A percentile compares a stretch with the other conserved stretches of the same genome.
phyloP scores from a whole-genome alignment of 2,329 filamentous ascomycete species.

The Pseudogymnoascus sp. region DNA sequence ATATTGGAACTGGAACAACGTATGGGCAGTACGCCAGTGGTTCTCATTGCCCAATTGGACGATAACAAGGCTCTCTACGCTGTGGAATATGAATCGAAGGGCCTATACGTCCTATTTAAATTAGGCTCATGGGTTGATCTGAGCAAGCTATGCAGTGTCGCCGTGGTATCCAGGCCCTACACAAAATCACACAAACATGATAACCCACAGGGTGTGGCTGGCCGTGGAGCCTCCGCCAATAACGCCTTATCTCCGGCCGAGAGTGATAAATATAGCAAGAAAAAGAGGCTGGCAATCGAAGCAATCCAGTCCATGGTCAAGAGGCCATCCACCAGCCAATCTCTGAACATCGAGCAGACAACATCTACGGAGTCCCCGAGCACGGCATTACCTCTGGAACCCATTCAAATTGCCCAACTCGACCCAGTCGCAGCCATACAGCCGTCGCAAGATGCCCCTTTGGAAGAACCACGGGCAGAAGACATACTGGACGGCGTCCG shows the following conservation, averaged over 20 bases:
- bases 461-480: slow-evolving; percentile 16
- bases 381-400: neutral
- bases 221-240: neutral
- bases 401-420: neutral
- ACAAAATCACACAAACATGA: slow-evolving; percentile 28
- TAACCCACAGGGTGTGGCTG: slow-evolving; percentile 20
- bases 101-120: slow-evolving; percentile 62
- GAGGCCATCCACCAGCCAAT: slow-evolving; percentile 30
- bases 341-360: neutral
- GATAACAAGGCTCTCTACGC: slow-evolving; percentile 50
- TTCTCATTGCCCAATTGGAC: slow-evolving; percentile 58
- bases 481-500: slow-evolving; percentile 37
- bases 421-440: neutral
- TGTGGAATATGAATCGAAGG: slow-evolving; percentile 57
- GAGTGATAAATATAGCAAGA: slow-evolving; percentile 35
- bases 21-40: slow-evolving; percentile 46
- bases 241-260: slow-evolving; percentile 15
- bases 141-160: slow-evolving; percentile 44
- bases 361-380: neutral
- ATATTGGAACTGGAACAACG: slow-evolving; percentile 58
- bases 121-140: slow-evolving; percentile 62
- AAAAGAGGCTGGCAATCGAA: slow-evolving; percentile 55
- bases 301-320: slow-evolving; percentile 57
- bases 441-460: neutral
- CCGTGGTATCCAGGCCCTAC: slow-evolving; percentile 41